Evolutionary conservation across 805 yeast species (phyloP).

Genomic region (Hanseniaspora pseudoguilliermondii): DNA sequence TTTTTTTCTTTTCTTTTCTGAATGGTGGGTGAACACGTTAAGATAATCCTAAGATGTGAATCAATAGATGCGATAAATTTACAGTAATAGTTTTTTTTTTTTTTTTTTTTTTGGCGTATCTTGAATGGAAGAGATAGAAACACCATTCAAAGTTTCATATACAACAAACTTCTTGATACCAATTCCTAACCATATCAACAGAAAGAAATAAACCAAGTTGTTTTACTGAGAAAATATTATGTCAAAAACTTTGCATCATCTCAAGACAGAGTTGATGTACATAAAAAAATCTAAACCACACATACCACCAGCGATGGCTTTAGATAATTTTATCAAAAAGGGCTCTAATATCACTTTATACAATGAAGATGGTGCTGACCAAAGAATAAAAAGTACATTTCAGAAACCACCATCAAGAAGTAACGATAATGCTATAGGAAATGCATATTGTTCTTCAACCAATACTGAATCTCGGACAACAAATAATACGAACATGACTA

Average conservation of each 20-base stretch:
- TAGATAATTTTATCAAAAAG: neutral
- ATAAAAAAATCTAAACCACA: conserved; percentile 20
- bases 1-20: too few relatives aligned
- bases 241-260: conserved; percentile 24
- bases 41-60: too few relatives aligned
- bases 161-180: too few relatives aligned
- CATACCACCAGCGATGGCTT: conserved; percentile 2
- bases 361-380: neutral
- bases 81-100: too few relatives aligned
- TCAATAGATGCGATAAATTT: too few relatives aligned
- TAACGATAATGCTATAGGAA: neutral
- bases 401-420: neutral
- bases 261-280: conserved; percentile 26
- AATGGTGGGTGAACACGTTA: too few relatives aligned
- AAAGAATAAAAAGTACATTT: neutral
- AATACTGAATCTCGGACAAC: neutral
- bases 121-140: too few relatives aligned
- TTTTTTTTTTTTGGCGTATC: too few relatives aligned
- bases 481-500: neutral
- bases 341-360: neutral
- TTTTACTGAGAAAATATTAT: neutral
- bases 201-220: too few relatives aligned
- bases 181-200: too few relatives aligned
- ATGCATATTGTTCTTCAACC: neutral
- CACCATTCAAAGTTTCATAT: too few relatives aligned